Conservation (phyloP, 2,329 filamentous ascomycete species). For the Kalmusia sp. region DNA sequence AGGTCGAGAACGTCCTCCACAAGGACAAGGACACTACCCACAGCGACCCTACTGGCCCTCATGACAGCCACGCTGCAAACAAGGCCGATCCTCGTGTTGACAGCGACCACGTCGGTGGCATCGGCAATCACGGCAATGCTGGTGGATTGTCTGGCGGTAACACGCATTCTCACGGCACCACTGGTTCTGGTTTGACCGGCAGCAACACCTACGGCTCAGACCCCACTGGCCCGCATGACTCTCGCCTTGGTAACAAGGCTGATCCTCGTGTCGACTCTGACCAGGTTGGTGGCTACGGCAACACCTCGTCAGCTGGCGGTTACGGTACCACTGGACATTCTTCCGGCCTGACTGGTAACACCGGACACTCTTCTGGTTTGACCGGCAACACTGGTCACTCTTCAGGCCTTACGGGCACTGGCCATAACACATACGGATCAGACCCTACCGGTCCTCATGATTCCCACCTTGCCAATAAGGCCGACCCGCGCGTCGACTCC, state of each 20-base stretch:
- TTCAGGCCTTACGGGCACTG: not conserved
- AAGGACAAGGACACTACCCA: conserved; percentile 40
- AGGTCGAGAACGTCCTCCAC: conserved; percentile 46
- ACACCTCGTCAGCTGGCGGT: conserved; percentile 14
- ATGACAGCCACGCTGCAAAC: conserved; percentile 30
- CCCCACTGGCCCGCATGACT: conserved; percentile 39
- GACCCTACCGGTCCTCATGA: conserved; percentile 41
- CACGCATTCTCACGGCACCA: conserved; percentile 6
- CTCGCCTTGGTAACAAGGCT: conserved; percentile 31
- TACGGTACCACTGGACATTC: conserved; percentile 3
- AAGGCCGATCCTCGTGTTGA: conserved; percentile 42
- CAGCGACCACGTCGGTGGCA: conserved; percentile 22
- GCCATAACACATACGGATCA: conserved; percentile 17
- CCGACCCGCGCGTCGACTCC: conserved; percentile 41
- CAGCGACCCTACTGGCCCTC: conserved; percentile 14
- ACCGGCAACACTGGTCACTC: conserved; percentile 14
- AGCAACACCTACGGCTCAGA: conserved; percentile 18
- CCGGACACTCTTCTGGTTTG: conserved; percentile 8
- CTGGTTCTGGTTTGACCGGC: conserved; percentile 7
- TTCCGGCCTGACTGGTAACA: conserved; percentile 4
- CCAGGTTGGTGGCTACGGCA: conserved; percentile 27
- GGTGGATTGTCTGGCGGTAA: conserved; percentile 6
- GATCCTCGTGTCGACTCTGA: conserved; percentile 42
- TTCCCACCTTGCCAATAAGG: conserved; percentile 32
- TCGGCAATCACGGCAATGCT: conserved; percentile 21